Evolutionary conservation across 306 rosid species (phyloP), one percentile per base, ranked within the genome.

Genomic region (Vigna trinervia): DNA sequence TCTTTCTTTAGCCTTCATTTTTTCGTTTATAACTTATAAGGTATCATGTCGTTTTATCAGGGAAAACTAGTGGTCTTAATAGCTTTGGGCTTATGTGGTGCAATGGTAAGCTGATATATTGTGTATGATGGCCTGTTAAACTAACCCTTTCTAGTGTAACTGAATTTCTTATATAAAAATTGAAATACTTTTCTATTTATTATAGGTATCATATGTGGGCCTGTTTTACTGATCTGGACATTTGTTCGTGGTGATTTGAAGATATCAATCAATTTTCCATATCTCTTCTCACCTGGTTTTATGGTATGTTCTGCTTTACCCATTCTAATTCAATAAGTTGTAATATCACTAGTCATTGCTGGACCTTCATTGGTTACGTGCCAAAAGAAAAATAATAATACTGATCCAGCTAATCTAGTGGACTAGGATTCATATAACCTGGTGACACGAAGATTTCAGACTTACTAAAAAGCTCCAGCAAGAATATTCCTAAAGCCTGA

Each of bases 31-130:
- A 22, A 59, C 34, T 45, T 45, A 64, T 82, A 22, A 59, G 38
- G 43, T 46, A 45, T 48, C 60, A 4, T 83, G 58, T 32, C 39
- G 81, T 67, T 73, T 75, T 85, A 54, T 45, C 90, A 92, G 98
- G 97, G 79, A 95, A 92, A 90, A 88, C 97, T 65, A 90, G 97
- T 81, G 98, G 98, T 65, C 95, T 95, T 59, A 95, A 89, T 83
- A 95, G 98, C 91, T 95, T 90, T 88, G 97, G 97, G 81, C 98
- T 95, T 71, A 95, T 95, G 98, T 95, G 98, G 98, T 95, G 96
- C 91, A 95, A 95, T 14, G 97, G 97, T 92, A 83, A 81, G 86
- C 71, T 62, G 71, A 70, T 53, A 51, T 73, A 75, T 81, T 74
- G 69, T 41, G 46, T 52, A 17, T 61, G 54, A 46, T 36, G 70